Conservation (phyloP, 441 rosid genomes). For the Raphanus hybrid region DNA sequence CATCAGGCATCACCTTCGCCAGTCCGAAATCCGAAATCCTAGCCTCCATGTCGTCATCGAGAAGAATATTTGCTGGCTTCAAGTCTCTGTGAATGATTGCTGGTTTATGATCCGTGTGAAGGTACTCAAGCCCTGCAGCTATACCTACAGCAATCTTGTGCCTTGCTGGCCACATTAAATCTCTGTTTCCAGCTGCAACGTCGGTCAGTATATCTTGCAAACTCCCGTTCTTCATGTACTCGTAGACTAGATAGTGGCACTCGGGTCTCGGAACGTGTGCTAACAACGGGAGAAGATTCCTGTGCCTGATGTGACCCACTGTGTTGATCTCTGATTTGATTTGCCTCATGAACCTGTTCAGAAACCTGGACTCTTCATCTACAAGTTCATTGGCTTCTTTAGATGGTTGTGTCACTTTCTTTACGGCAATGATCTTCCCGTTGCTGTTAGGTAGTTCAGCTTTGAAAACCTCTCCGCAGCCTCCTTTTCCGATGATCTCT, state of each 20-base stretch:
- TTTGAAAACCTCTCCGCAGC: slow-evolving; percentile 87
- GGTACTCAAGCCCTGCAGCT: slow-evolving; percentile 88
- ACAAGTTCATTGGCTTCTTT: slow-evolving; percentile 66
- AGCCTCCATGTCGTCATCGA: slow-evolving; percentile 91
- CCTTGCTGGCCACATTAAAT: slow-evolving; percentile 70
- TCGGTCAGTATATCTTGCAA: slow-evolving; percentile 60
- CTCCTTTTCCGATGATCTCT: slow-evolving; percentile 80
- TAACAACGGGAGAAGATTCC: slow-evolving; percentile 76
- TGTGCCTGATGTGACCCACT: slow-evolving; percentile 82
- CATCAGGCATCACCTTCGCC: slow-evolving; percentile 81
- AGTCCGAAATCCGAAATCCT: slow-evolving; percentile 90
- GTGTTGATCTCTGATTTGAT: slow-evolving; percentile 76
- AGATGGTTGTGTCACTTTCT: slow-evolving; percentile 70
- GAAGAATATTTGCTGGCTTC: slow-evolving; percentile 84
- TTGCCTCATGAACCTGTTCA: slow-evolving; percentile 86
- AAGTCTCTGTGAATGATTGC: slow-evolving; percentile 85
- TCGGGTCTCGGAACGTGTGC: slow-evolving; percentile 80
- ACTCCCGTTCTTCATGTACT: slow-evolving; percentile 91
- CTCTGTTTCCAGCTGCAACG: slow-evolving; percentile 53
- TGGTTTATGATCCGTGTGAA: slow-evolving; percentile 67
- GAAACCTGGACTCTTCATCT: slow-evolving; percentile 65
- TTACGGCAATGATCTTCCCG: slow-evolving; percentile 74
- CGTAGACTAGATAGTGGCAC: slow-evolving; percentile 81
- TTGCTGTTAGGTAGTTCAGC: slow-evolving; percentile 68
- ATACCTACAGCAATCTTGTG: slow-evolving; percentile 73